Percentiles rank a stretch among this genome's conserved stretches.
These are phyloP conservation scores for Athelia psychrophila DNA, from an alignment of 1,284 basidiomycete species.

Conservation along the genomic window DNA sequence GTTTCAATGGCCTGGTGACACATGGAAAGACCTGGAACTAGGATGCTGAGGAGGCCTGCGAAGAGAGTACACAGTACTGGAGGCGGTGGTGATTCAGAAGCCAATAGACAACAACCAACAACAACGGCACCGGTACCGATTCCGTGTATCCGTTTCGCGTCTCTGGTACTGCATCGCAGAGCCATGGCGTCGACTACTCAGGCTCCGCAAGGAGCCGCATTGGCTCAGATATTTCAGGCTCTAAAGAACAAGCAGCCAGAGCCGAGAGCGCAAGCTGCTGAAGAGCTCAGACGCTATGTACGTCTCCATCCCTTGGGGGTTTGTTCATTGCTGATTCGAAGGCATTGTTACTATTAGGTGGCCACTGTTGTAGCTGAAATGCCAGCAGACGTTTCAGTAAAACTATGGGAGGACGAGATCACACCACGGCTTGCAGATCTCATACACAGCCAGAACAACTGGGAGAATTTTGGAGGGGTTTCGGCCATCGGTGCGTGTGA, in stretches of 20 bases:
- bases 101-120: too few species aligned
- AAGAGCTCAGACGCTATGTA: constrained; percentile 71
- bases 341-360: constrained; percentile 49
- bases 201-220: constrained; percentile 54
- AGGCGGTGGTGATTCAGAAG: too few species aligned
- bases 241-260: constrained; percentile 64
- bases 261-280: constrained; percentile 58
- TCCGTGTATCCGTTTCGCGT: neutral
- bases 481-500: constrained; percentile 70
- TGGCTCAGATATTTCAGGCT: constrained; percentile 62
- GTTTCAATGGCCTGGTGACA: too few species aligned
- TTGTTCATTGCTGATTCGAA: constrained; percentile 7
- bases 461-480: constrained; percentile 80
- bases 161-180: neutral
- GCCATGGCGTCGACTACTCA: constrained; percentile 57
- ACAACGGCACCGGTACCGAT: too few species aligned
- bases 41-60: too few species aligned
- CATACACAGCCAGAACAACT: constrained; percentile 73
- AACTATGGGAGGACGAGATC: constrained; percentile 82
- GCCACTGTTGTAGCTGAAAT: constrained; percentile 70
- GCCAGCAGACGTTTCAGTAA: constrained; percentile 71
- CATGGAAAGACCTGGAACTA: too few species aligned
- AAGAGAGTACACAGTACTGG: too few species aligned
- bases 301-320: constrained; percentile 20
- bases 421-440: constrained; percentile 79